Evolutionary conservation across 768 basidiomycete species (phyloP).

Genomic region (Boletus tomentosulus): DNA sequence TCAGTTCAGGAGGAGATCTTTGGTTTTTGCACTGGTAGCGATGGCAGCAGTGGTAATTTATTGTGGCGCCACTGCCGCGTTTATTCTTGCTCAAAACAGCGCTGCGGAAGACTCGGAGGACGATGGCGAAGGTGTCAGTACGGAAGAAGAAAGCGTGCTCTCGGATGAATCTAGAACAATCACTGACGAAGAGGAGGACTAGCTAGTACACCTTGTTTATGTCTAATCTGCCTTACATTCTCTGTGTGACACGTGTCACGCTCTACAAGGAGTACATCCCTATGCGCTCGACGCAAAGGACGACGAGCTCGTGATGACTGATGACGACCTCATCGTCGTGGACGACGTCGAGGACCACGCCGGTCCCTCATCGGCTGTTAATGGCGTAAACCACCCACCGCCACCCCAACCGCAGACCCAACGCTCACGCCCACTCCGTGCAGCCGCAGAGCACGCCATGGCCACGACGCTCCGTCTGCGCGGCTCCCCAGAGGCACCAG

Average conservation of each 20-base stretch:
- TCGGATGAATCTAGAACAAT: background rate
- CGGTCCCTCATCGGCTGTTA: slow-evolving; percentile 33
- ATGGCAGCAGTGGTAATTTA: slow-evolving; percentile 42
- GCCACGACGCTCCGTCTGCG: slow-evolving; percentile 33
- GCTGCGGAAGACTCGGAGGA: background rate
- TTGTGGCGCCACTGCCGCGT: slow-evolving; percentile 11
- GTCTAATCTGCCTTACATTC: background rate
- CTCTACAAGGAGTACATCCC: background rate
- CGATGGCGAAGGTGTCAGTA: slow-evolving; percentile 6
- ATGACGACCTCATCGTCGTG: slow-evolving; percentile 60
- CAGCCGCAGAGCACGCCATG: slow-evolving; percentile 33
- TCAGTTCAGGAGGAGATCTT: slow-evolving; percentile 46
- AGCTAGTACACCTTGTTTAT: background rate
- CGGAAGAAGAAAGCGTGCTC: slow-evolving; percentile 14
- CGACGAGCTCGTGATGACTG: slow-evolving; percentile 33
- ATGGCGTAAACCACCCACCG: slow-evolving; percentile 20
- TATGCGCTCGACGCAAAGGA: background rate
- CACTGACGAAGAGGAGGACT: slow-evolving; percentile 12
- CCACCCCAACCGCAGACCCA: slow-evolving; percentile 17
- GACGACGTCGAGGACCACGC: slow-evolving; percentile 50
- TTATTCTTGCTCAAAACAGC: background rate
- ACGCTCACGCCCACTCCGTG: slow-evolving; percentile 31
- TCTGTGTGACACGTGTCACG: slow-evolving; percentile 15
- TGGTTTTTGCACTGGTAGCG: slow-evolving; percentile 49
- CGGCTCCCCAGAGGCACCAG: slow-evolving; percentile 30